phyloP scores from a whole-genome alignment of 306 rosid genomes.

The Rosa chinensis region DNA sequence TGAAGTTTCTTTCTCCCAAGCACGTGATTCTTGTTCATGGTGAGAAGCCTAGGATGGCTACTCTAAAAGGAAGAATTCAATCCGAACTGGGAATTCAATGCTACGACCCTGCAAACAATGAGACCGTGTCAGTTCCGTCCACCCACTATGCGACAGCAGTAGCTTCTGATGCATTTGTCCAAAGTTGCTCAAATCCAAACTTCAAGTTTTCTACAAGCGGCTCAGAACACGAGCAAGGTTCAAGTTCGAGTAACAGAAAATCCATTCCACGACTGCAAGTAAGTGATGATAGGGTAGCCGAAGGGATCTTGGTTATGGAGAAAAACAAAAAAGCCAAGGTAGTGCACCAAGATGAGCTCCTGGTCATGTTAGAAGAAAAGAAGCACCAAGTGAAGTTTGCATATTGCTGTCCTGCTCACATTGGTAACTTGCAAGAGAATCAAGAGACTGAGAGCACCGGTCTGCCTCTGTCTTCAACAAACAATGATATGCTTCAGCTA shows the following conservation, averaged over 20 bases:
- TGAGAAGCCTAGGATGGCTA: slow-evolving; percentile 79
- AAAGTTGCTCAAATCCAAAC: slow-evolving; percentile 61
- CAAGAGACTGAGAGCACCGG: slow-evolving; percentile 21
- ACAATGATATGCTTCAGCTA: slow-evolving; percentile 23
- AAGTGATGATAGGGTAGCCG: slow-evolving; percentile 65
- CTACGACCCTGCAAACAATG: slow-evolving; percentile 74
- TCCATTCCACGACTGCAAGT: slow-evolving; percentile 44
- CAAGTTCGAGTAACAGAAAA: slow-evolving; percentile 24
- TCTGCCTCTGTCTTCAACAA: background rate
- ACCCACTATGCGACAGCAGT: slow-evolving; percentile 50
- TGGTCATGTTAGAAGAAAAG: slow-evolving; percentile 53
- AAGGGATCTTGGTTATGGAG: slow-evolving; percentile 66
- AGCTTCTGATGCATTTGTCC: slow-evolving; percentile 51
- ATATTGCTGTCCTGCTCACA: slow-evolving; percentile 36
- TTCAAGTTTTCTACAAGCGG: slow-evolving; percentile 56
- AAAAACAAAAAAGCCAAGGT: slow-evolving; percentile 51
- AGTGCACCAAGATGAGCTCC: slow-evolving; percentile 68
- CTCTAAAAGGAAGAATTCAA: slow-evolving; percentile 70
- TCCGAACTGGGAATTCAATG: slow-evolving; percentile 83
- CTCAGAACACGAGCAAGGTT: slow-evolving; percentile 29
- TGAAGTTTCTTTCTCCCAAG: slow-evolving; percentile 88
- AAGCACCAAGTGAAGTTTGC: slow-evolving; percentile 47
- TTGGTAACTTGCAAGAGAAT: slow-evolving; percentile 27
- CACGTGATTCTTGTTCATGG: slow-evolving; percentile 90
- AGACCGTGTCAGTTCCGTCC: slow-evolving; percentile 57